Evolutionary conservation across 2,329 filamentous ascomycete species (phyloP).

Genomic region (Xylariaceae sp.): DNA sequence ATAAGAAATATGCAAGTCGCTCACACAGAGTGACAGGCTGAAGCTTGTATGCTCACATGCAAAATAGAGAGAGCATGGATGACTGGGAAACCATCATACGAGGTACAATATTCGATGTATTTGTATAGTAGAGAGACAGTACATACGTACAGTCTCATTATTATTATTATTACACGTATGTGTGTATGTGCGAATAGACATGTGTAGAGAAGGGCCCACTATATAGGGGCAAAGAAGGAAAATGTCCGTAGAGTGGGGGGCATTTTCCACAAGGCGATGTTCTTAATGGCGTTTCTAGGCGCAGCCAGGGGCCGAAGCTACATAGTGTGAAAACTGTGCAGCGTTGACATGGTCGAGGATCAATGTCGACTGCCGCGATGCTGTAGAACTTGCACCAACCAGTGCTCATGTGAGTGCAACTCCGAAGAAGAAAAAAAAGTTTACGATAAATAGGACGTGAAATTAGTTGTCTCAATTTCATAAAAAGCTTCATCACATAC

Average conservation of each 20-base stretch:
- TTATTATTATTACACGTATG: no score
- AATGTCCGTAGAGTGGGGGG: conserved; percentile 12
- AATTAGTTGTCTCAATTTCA: conserved; percentile 6
- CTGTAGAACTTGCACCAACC: conserved; percentile 5
- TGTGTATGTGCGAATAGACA: no score
- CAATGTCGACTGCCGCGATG: conserved; percentile 8
- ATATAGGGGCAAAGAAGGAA: conserved; percentile 11
- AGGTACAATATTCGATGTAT: conserved; percentile 4
- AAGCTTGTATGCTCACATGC: background rate
- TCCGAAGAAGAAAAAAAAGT: background rate
- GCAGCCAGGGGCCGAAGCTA: background rate
- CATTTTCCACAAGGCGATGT: conserved; percentile 1
- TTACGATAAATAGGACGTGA: background rate
- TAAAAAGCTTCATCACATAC: background rate
- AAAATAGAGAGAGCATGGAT: background rate
- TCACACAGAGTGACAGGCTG: background rate
- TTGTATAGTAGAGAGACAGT: background rate
- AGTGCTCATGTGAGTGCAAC: background rate
- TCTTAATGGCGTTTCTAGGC: background rate
- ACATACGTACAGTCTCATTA: background rate
- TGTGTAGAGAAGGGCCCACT: conserved; percentile 17
- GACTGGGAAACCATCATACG: background rate
- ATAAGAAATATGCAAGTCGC: background rate
- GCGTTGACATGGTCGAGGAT: background rate
- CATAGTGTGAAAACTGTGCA: background rate